Base-by-base conservation (phyloP, 257 asterid genomes). In the Solanum dulcamara region DNA sequence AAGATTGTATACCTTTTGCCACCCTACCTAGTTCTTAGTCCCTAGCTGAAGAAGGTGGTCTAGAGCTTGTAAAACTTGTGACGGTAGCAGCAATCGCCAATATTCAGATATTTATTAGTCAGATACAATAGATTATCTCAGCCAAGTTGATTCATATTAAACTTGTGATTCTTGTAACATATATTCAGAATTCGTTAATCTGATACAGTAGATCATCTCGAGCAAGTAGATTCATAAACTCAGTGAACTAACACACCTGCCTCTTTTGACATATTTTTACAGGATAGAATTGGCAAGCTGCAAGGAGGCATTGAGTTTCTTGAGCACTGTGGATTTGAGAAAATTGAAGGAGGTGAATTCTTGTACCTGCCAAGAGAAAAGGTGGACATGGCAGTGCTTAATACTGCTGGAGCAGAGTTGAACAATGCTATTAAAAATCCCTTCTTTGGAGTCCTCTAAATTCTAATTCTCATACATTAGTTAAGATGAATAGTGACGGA, bases 261-360 rank as follows among this genome's bases (percentile, higher is more conserved):
- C 17, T 30, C 64, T 79, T 79, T 79, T 48, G 83, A 28, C 10
- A 2, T 60, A n/a, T 28, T 62, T 48, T 33, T 40, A 86, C 97
- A 97, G 99, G 98, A 95, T n/a, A 94, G 98, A 86, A 94, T 97
- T 51, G 98, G 99, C 86, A 97, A 92, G 80, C 87, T 97, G 89
- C 87, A 93, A 91, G 99, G 97, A 75, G 97, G 98, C 85, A 83
- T 94, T 1, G 98, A 94, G 84, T 97, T 97, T 88, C 97, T 97
- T 13, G 94, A 95, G 88, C 97, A 91, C 28, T 95, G 97, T 81
- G 99, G 99, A 87, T 97, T 97, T 10, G 98, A 95, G 92, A 97
- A 91, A 92, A 85, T 93, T 14, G 98, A 95, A 88, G 96, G 94
- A 17, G 98, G 97, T 20, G 99, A 96, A 74, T 95, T 89, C 89